These are phyloP conservation scores for Aphanomyces cochlioides DNA, from an alignment of 352 stramenopile species.

Conservation along the genomic window DNA sequence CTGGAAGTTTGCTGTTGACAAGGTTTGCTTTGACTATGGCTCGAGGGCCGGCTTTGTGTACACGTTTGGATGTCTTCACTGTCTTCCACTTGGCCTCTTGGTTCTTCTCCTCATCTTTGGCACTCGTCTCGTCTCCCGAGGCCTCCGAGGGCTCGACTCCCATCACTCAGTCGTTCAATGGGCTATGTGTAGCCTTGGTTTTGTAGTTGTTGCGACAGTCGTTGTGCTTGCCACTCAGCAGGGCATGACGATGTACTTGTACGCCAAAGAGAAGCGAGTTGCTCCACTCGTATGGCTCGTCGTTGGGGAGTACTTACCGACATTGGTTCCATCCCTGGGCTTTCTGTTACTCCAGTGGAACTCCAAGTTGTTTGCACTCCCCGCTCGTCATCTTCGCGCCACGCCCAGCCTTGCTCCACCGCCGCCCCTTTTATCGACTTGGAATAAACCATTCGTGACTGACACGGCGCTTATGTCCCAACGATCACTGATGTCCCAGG, in stretches of 20 bases:
- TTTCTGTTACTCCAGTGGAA: constrained; percentile 86
- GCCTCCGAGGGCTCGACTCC: too few species aligned
- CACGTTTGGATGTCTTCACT: constrained; percentile 10
- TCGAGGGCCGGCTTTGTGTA: constrained; percentile 33
- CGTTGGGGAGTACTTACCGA: constrained; percentile 76
- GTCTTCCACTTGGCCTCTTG: background rate
- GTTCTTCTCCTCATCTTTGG: background rate
- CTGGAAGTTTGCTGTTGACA: constrained; percentile 67
- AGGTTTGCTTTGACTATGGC: constrained; percentile 44
- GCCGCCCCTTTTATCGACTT: background rate
- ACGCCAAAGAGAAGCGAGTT: constrained; percentile 57
- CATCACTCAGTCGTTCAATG: background rate
- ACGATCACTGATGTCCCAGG: constrained; percentile 30
- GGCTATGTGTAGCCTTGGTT: background rate
- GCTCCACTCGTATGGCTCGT: constrained; percentile 76
- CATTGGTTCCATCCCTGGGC: constrained; percentile 60
- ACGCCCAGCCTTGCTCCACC: background rate
- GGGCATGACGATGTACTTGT: constrained; percentile 62
- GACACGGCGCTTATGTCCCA: background rate
- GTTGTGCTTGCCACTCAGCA: constrained; percentile 57
- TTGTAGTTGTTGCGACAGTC: constrained; percentile 44
- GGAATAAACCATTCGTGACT: background rate
- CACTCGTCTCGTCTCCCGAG: background rate
- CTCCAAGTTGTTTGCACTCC: constrained; percentile 64
- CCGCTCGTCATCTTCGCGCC: background rate